phyloP scores from a whole-genome alignment of 2,329 filamentous ascomycete genomes.

The Pleoardoris graminearum region DNA sequence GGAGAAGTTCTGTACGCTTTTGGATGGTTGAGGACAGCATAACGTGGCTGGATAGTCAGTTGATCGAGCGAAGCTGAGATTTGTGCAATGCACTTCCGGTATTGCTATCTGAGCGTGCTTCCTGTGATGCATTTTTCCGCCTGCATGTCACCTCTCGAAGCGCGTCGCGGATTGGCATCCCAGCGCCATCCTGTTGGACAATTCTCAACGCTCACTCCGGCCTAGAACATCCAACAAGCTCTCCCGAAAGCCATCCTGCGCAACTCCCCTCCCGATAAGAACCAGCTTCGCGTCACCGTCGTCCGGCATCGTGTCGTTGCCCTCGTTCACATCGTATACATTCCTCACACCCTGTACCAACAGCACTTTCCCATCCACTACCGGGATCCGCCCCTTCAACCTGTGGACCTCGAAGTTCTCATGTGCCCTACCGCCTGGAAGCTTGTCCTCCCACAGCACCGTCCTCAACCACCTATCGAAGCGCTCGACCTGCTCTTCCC shows the following conservation, averaged over 20 bases:
- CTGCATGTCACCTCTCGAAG: too few species aligned
- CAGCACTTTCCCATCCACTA: conserved; percentile 67
- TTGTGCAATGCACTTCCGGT: too few species aligned
- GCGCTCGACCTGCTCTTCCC: conserved; percentile 58
- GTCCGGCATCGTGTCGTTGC: not conserved
- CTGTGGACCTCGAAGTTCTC: conserved; percentile 78
- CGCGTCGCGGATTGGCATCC: too few species aligned
- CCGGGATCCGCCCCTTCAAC: conserved; percentile 75
- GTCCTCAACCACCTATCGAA: conserved; percentile 83
- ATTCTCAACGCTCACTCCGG: too few species aligned
- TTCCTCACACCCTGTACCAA: conserved; percentile 91
- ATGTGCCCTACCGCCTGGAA: conserved; percentile 50
- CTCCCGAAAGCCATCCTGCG: conserved; percentile 23
- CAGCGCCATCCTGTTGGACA: too few species aligned
- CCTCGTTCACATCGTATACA: conserved; percentile 86
- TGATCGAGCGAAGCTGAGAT: too few species aligned
- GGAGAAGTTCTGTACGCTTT: not conserved
- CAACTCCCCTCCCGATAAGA: conserved; percentile 36
- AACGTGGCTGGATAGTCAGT: too few species aligned
- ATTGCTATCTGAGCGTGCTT: too few species aligned
- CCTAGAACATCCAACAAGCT: conserved; percentile 16
- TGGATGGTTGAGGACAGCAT: too few species aligned
- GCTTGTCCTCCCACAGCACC: conserved; percentile 76
- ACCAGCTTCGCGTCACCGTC: conserved; percentile 33
- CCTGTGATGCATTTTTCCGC: too few species aligned